These are phyloP conservation scores for Colletotrichum higginsianum DNA, from an alignment of 2,329 filamentous ascomycete species.

Conservation along the genomic window DNA sequence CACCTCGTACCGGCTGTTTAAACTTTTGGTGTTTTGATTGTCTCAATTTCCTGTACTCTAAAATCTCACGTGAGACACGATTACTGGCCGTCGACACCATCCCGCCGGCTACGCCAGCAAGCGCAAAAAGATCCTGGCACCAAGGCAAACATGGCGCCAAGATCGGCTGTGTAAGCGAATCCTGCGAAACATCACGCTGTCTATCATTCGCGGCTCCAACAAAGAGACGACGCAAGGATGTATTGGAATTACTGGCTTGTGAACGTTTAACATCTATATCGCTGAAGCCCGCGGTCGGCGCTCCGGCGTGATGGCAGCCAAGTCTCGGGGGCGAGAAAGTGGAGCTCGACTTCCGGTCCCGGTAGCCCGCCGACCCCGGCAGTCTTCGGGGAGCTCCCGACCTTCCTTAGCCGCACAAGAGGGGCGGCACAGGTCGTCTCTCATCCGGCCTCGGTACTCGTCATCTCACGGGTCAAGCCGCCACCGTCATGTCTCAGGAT, in stretches of 20 bases:
- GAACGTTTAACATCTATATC: background rate
- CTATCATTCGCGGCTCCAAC: background rate
- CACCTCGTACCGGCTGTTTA: background rate
- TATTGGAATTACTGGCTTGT: background rate
- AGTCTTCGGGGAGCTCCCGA: conserved; percentile 7
- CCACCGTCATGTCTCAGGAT: conserved; percentile 12
- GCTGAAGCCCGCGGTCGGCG: background rate
- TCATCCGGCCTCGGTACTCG: conserved; percentile 30
- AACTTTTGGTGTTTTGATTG: background rate
- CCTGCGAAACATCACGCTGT: background rate
- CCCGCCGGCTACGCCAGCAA: conserved; percentile 10
- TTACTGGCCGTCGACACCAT: background rate
- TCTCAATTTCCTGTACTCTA: background rate
- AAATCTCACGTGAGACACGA: conserved; percentile 28
- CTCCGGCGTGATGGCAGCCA: background rate
- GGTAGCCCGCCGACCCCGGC: background rate
- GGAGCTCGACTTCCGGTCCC: background rate
- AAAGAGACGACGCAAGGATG: background rate
- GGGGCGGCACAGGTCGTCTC: conserved; percentile 27
- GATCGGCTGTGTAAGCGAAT: background rate
- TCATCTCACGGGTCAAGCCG: conserved; percentile 27
- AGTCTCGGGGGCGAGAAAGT: background rate
- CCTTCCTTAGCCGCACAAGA: background rate
- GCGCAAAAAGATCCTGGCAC: too few species aligned
- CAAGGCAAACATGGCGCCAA: background rate